phyloP scores from a whole-genome alignment of 805 yeast genomes.

The Monosporozyma solicola region DNA sequence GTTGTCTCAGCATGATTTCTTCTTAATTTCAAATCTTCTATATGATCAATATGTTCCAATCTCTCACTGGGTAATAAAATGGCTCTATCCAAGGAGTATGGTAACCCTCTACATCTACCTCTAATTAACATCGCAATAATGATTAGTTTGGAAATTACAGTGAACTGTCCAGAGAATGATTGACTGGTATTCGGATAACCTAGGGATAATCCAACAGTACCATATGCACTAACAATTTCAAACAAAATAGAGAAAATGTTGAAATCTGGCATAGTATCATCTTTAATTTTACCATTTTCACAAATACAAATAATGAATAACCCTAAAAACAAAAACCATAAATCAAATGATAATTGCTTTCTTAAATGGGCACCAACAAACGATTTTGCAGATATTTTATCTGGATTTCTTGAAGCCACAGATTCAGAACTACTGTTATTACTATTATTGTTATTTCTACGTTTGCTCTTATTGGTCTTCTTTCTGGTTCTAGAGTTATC shows the following conservation, averaged over 20 bases:
- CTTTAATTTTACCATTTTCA: conserved; percentile 58
- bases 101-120: conserved; percentile 96
- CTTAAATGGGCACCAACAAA: conserved; percentile 82
- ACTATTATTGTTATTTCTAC: neutral
- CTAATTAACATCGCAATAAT: conserved; percentile 84
- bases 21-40: conserved; percentile 35
- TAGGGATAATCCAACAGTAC: conserved; percentile 86
- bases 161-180: conserved; percentile 70
- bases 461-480: neutral
- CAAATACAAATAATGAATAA: conserved; percentile 77
- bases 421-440: neutral
- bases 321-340: conserved; percentile 90
- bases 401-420: neutral
- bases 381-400: conserved; percentile 33
- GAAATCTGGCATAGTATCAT: conserved; percentile 39
- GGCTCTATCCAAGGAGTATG: conserved; percentile 88
- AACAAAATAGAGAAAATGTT: conserved; percentile 68
- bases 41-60: conserved; percentile 49
- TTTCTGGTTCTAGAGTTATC: conserved; percentile 1
- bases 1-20: conserved; percentile 5
- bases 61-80: conserved; percentile 70
- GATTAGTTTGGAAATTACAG: conserved; percentile 66
- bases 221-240: conserved; percentile 90
- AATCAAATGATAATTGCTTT: conserved; percentile 82
- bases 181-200: conserved; percentile 65